A percentile compares a stretch with the other conserved stretches of the same genome.
Evolutionary conservation across 2,329 filamentous ascomycete genomes (phyloP).

Genomic region (Ophiostoma piceae): DNA sequence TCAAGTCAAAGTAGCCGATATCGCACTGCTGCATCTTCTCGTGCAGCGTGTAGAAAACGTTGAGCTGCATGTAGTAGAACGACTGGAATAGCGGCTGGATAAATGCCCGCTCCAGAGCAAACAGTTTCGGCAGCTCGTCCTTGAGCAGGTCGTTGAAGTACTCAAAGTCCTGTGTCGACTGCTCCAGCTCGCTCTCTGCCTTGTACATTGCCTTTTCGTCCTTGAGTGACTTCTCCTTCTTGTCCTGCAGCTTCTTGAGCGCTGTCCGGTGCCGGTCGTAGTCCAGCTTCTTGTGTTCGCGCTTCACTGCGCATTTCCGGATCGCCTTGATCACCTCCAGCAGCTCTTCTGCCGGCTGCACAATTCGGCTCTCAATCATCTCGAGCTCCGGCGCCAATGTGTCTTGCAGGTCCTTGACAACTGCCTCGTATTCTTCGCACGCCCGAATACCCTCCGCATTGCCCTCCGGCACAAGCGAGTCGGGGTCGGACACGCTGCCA

Average conservation of each 20-base stretch:
- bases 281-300: conserved; percentile 95
- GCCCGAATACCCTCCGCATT: conserved; percentile 90
- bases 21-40: conserved; percentile 97
- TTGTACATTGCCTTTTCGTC: conserved; percentile 98
- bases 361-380: conserved; percentile 90
- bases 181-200: conserved; percentile 84
- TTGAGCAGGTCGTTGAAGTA: conserved; percentile 98
- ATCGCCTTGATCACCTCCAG: conserved; percentile 94
- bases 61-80: conserved; percentile 99
- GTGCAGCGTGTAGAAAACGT: conserved; percentile 97
- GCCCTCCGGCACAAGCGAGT: conserved; percentile 72
- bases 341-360: conserved; percentile 87
- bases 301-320: conserved; percentile 79
- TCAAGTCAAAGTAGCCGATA: conserved; percentile 95
- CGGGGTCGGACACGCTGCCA: conserved; percentile 87
- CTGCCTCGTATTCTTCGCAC: conserved; percentile 91
- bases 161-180: conserved; percentile 91
- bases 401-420: conserved; percentile 84
- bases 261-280: conserved; percentile 80
- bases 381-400: conserved; percentile 88
- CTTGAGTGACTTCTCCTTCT: conserved; percentile 93
- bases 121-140: conserved; percentile 89
- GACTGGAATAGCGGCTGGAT: conserved; percentile 96
- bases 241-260: conserved; percentile 92
- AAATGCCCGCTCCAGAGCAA: conserved; percentile 83